Evolutionary conservation across 129 eudicot genomes (phyloP), one percentile per base, ranked within the genome.

Genomic region (Calendula officinalis): DNA sequence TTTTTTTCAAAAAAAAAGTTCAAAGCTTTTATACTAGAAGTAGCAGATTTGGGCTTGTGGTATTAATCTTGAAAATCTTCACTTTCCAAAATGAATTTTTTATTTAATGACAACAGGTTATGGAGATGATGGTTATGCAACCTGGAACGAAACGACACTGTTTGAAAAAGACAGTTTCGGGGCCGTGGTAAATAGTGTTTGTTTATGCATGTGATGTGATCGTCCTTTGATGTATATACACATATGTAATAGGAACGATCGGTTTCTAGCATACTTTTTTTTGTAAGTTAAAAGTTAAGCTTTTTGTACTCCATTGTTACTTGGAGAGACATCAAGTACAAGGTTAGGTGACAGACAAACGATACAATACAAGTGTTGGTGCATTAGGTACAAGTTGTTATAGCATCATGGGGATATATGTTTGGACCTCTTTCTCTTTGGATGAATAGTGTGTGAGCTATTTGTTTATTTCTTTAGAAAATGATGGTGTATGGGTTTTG

Each of bases 161-260:
- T 74, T 42, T 92, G 64, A 88, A 89, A 45, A 80, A 95, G 78
- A 81, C 95, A 56, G 80, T 60, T 68, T 85, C 99, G 2, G 95
- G 95, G 17, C 96, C 95, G 6, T 92, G 99, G 96, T 92, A 73
- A 91, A 69, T 33, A 52, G 63, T 52, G 54, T 33, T 32, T n/a
- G 43, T 62, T 8, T 61, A 6, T 54, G 59, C 12, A 49, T 33
- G n/a, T n/a, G n/a, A n/a, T 22, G 17, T 11, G 50, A 37, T 47
- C 16, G 48, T 69, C 49, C 15, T 7, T 47, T 45, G 72, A 42
- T 33, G 40, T 35, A 14, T 74, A 53, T 74, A 53, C 40, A 73
- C 3, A 74, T 74, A 64, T 72, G 40, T 54, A 44, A 43, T 54
- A 65, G 72, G 66, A 63, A 63, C 6, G 71, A 54, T 34, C 40